These are phyloP conservation scores for Colletotrichum sp. DNA, from an alignment of 2,329 filamentous ascomycete species.

Conservation along the genomic window DNA sequence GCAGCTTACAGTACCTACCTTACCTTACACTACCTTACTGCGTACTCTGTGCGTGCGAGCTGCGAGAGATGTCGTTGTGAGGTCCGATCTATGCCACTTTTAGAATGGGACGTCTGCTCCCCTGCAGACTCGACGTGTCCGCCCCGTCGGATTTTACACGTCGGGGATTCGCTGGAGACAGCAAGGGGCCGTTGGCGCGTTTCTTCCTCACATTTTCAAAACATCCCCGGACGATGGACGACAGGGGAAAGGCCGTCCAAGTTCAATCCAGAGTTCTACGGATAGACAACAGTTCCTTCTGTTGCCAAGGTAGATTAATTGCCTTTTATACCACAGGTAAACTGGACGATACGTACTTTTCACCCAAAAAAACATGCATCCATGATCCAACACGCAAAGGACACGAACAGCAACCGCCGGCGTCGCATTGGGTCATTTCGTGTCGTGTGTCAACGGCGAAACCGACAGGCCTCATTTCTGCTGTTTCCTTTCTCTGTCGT, in stretches of 20 bases:
- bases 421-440: slow-evolving; percentile 17
- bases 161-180: background rate
- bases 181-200: slow-evolving; percentile 16
- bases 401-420: background rate
- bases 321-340: background rate
- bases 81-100: slow-evolving; percentile 5
- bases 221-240: slow-evolving; percentile 7
- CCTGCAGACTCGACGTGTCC: slow-evolving; percentile 6
- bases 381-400: background rate
- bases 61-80: background rate
- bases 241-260: background rate
- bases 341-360: background rate
- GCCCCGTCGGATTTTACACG: slow-evolving; percentile 1
- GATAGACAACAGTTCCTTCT: background rate
- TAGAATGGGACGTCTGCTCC: background rate
- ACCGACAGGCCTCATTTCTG: background rate
- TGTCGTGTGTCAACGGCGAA: background rate
- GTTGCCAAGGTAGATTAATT: background rate
- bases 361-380: background rate
- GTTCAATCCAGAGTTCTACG: background rate
- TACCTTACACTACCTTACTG: too few species aligned
- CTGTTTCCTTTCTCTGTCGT: background rate
- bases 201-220: slow-evolving; percentile 18
- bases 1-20: too few species aligned
- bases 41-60: background rate